phyloP scores from a whole-genome alignment of 176 grass and related monocot species.

The Zea luxurians region DNA sequence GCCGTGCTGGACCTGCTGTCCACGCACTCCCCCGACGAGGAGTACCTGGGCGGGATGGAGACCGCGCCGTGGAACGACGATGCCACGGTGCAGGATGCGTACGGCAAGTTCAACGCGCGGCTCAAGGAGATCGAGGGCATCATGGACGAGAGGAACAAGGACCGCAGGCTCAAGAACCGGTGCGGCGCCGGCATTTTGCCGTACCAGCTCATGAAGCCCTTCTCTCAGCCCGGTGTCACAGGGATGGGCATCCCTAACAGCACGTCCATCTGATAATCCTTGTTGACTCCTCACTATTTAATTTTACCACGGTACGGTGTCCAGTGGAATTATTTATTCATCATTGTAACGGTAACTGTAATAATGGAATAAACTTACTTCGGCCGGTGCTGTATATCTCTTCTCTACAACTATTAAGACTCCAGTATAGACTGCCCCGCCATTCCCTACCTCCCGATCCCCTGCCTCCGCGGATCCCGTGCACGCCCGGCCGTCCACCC shows the following conservation, averaged over 20 bases:
- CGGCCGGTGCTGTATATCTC: too few species aligned
- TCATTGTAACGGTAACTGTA: too few species aligned
- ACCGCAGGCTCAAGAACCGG: constrained; percentile 56
- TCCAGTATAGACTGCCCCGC: too few species aligned
- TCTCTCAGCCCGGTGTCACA: constrained; percentile 49
- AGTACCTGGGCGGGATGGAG: constrained; percentile 64
- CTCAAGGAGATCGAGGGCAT: constrained; percentile 62
- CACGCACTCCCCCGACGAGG: constrained; percentile 72
- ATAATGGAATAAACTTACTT: too few species aligned
- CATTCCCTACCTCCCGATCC: too few species aligned
- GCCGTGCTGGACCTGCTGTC: constrained; percentile 69
- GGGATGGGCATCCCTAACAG: constrained; percentile 78
- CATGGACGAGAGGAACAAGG: constrained; percentile 56
- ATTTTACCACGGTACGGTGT: too few species aligned
- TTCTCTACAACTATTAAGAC: too few species aligned
- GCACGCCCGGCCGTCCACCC: too few species aligned
- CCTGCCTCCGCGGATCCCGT: too few species aligned
- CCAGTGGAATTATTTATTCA: too few species aligned
- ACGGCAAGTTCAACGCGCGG: constrained; percentile 35
- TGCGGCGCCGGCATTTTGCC: constrained; percentile 69
- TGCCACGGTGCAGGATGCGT: constrained; percentile 41
- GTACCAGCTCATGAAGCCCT: constrained; percentile 79
- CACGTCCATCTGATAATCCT: constrained; percentile 50
- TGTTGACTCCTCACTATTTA: too few species aligned
- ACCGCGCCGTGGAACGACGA: constrained; percentile 53